Base-by-base conservation (phyloP, 805 yeast genomes). In the Starmerella bombi region DNA sequence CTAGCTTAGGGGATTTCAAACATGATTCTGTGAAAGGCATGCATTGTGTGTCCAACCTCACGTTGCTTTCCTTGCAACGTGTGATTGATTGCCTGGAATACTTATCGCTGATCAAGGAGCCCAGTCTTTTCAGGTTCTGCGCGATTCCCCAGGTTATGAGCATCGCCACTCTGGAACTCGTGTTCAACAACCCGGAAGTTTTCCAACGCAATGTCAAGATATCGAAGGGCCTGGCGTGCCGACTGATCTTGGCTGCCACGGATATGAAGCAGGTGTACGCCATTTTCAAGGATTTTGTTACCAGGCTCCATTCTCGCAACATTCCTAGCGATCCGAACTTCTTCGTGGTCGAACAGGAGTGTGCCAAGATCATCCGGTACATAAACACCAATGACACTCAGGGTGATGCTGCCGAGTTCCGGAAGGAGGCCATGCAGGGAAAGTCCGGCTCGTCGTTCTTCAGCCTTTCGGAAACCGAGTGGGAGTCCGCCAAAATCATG, bases 91-190 rank as follows among this genome's bases (percentile, higher is more conserved):
- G 76, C 23, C 68, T 91, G 52, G 70, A 71, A 38, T 91, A 81
- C 59, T 67, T 91, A 42, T 71, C 88, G 15, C 66, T 76, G 46
- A 72, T 91, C 37, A 71, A 71, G 44, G 98, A 91, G 57, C 81
- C 79, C 45, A 74, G 94, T 1, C 64, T 78, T 37, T 91, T 84
- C 67, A 80, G 77, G 52, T 91, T 91, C 66, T 86, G 96, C 65
- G 83, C 96, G 9, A 91, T 91, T 57, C 99, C 99, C 16, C 99
- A 91, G 64, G 96, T 88, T 16, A 91, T 91, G 98, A 95, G 97
- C 28, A 80, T 91, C 59, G 96, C 98, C 14, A 84, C 97, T 1
- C 69, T 91, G 52, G 84, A 88, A 18, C 66, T 77, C 38, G 80
- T 91, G 25, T 86, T 80, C 70, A 76, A 80, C 57, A 91, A 91